Base-by-base conservation (phyloP, 2,329 filamentous ascomycete genomes). In the Hypomyces rosellus region DNA sequence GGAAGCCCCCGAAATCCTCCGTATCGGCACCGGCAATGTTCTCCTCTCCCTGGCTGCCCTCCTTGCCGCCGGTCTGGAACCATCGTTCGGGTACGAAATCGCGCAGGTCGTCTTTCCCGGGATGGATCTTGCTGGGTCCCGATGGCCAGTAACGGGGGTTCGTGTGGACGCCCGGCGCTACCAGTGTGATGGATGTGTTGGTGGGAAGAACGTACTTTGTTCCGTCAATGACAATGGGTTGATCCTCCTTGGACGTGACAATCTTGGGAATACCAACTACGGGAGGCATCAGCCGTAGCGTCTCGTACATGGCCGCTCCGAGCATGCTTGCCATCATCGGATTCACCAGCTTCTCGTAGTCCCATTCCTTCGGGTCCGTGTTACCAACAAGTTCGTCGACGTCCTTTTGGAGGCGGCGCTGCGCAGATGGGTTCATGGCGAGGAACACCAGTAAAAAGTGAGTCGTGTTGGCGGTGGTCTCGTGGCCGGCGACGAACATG, bases 241-340 rank as follows among this genome's bases (percentile, higher is more conserved):
- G 84, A 46, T 77, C 75, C 18, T 70, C 62, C 2, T 63, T 60
- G 2, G 68, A 63, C 3, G 67, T 61, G 4, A 80, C 77, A 47
- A 73, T 77, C 68, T 93, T 93, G 25, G 88, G 88, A 22, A 93
- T 84, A 47, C 78, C 79, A 40, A 82, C 71, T 15, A 89, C 84
- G 0, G 88, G 82, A 2, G 88, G 86, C 52, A 89, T 74, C 39
- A 90, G 61, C 11, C 89, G 82, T 48, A 93, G 74, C 36, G 85
- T 83, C 70, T 93, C 88, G 61, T 89, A 88, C 75, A 92, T 78
- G 58, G 85, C 79, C 4, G 88, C 88, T 15, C 85, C 88, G 9
- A 85, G 70, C 75, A 88, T 84, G 53, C 83, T 82, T 11, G 76
- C 80, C 57, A 88, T 79, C 52, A 93, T 74, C 8, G 76, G 72